Percentiles rank a stretch among this genome's conserved stretches.
These are phyloP conservation scores for Mucor sp. DNA, from an alignment of 371 early-diverging fungal genomes.

Conservation along the genomic window DNA sequence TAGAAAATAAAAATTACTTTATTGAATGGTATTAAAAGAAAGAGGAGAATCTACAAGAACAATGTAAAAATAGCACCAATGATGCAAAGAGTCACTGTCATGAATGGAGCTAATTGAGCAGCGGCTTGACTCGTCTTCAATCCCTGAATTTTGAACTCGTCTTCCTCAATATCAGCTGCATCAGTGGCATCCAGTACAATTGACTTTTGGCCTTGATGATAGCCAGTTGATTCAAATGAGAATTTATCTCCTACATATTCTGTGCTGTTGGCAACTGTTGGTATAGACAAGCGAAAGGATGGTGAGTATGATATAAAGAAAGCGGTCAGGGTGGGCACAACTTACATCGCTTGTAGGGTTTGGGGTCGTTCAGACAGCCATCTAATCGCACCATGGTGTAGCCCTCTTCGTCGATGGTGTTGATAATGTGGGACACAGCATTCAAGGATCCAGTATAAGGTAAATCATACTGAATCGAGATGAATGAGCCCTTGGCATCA, in stretches of 20 bases:
- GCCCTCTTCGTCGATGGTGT: conserved; percentile 48
- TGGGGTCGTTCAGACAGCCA: conserved; percentile 56
- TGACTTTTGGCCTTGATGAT: conserved; percentile 50
- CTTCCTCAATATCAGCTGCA: not conserved
- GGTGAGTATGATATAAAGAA: not conserved
- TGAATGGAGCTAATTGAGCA: not conserved
- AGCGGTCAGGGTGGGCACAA: not conserved
- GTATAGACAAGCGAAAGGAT: not conserved
- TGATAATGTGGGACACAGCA: conserved; percentile 49
- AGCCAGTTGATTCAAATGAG: conserved; percentile 48
- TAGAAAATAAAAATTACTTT: too few relatives aligned
- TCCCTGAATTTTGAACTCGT: conserved; percentile 3
- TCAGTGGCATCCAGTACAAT: conserved; percentile 7
- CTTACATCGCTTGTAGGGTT: conserved; percentile 56
- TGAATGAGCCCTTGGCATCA: conserved; percentile 52
- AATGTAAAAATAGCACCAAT: not conserved
- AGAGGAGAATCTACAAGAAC: not conserved
- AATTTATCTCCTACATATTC: conserved; percentile 47
- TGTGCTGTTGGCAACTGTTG: conserved; percentile 15
- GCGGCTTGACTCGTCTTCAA: not conserved
- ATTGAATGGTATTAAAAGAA: not conserved
- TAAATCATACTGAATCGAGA: conserved; percentile 59
- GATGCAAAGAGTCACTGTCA: not conserved
- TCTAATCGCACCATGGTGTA: conserved; percentile 64
- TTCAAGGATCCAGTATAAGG: conserved; percentile 55